Conservation (phyloP, 2,329 filamentous ascomycete species). For the Simplicillium sp. region DNA sequence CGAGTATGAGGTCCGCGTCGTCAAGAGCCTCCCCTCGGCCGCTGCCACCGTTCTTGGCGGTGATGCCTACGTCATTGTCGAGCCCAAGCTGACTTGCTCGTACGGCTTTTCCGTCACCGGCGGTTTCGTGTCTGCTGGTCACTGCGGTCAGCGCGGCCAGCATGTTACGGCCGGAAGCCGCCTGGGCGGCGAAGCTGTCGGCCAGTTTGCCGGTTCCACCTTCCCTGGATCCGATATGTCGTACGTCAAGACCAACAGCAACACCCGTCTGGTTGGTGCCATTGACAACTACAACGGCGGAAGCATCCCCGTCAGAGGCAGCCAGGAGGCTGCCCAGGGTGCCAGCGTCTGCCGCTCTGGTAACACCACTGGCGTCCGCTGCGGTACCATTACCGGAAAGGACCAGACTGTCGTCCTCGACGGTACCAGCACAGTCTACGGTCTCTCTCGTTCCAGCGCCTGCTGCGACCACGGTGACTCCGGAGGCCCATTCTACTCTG, state of each 20-base stretch:
- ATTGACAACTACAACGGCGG: conserved; percentile 6
- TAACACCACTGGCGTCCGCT: conserved; percentile 28
- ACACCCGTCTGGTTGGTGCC: background rate
- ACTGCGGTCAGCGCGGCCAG: conserved; percentile 10
- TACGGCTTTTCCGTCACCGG: conserved; percentile 28
- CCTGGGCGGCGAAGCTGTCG: background rate
- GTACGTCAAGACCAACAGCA: background rate
- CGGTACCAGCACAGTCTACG: conserved; percentile 25
- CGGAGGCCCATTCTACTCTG: conserved; percentile 28
- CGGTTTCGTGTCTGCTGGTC: conserved; percentile 28
- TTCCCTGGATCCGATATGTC: background rate
- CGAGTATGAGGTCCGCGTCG: background rate
- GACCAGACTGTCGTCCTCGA: conserved; percentile 24
- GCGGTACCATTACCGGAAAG: conserved; percentile 22
- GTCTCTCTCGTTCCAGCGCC: conserved; percentile 27
- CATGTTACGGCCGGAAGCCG: background rate
- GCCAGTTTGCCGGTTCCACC: background rate
- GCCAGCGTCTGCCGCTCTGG: conserved; percentile 29
- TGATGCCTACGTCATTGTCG: conserved; percentile 25
- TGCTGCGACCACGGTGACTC: conserved; percentile 32
- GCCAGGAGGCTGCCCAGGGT: conserved; percentile 23
- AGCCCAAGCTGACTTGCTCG: conserved; percentile 21
- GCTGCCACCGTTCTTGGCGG: conserved; percentile 14
- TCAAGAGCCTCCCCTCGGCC: background rate
- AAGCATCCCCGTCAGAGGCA: conserved; percentile 22